Base-by-base conservation (phyloP, 805 yeast genomes). In the Wickerhamiella alocasiicola region DNA sequence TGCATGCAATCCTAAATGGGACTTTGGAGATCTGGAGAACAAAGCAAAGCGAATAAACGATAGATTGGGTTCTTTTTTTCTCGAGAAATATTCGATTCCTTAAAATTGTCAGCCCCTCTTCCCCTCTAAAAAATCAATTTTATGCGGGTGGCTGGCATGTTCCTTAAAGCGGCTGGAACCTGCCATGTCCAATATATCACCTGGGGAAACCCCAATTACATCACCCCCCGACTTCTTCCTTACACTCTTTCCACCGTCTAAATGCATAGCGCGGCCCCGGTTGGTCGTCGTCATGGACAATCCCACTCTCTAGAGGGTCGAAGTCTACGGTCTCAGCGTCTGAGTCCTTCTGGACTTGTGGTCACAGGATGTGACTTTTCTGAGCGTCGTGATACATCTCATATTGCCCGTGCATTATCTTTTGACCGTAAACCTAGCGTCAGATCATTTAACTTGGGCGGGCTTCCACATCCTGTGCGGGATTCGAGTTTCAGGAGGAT, bases 281-380 rank as follows among this genome's bases (percentile, higher is more conserved):
- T 7, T 11, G 26, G 26, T 11, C 26, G 26, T 23, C 26, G 11
- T 23, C 7, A 23, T 23, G 26, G 26, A 23, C 9, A 23, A 23
- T 7, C 9, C 11, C 26, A 7, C 11, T 23, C 26, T 11, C 7
- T 23, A 7, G 26, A 21, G 16, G 35, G 27, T 15, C 41, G 35
- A 1, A 30, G 41, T 17, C 41, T 37, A 11, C 21, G 31, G 20
- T 30, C 34, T 4, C 35, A 37, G 21, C 23, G 32, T 18, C 23
- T 29, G 15, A 23, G 19, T 9, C 27, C 36, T 2, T 31, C 34
- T 11, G 32, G 32, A 3, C 15, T 20, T 6, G 16, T 30, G n/a
- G 30, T 37, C 20, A 26, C 20, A n/a, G 41, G 41, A 11, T 30
- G 35, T 16, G 41, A 37, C 21, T 37, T 30, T 30, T 18, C 35